phyloP scores from a whole-genome alignment of 2,329 filamentous ascomycete genomes.

The Colletotrichum coccodes region DNA sequence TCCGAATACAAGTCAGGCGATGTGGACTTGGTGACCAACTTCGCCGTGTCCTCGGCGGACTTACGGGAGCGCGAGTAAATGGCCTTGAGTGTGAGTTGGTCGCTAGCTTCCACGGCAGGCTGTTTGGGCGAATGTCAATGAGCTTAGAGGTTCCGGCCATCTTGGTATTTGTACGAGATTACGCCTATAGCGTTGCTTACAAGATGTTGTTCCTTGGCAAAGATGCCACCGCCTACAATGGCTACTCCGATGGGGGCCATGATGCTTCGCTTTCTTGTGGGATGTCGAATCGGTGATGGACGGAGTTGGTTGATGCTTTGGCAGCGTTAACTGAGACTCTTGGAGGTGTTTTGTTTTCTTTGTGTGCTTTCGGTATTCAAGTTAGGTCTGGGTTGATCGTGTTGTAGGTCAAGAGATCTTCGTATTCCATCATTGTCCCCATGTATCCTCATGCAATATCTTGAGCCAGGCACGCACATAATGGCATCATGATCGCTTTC shows the following conservation, averaged over 20 bases:
- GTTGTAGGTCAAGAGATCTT: background rate
- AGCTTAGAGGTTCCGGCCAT: background rate
- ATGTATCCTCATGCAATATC: background rate
- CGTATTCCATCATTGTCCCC: background rate
- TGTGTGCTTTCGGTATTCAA: background rate
- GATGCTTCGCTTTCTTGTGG: background rate
- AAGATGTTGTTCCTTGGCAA: slow-evolving; percentile 68
- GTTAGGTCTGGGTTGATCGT: background rate
- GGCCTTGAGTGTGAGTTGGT: slow-evolving; percentile 66
- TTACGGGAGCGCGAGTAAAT: slow-evolving; percentile 72
- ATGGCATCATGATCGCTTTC: slow-evolving; percentile 20
- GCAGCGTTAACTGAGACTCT: background rate
- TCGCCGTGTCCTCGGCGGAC: slow-evolving; percentile 61
- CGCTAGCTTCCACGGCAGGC: slow-evolving; percentile 68
- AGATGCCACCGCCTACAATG: slow-evolving; percentile 72
- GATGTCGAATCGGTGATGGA: background rate
- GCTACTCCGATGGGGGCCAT: slow-evolving; percentile 62
- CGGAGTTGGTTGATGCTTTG: background rate
- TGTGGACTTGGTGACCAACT: slow-evolving; percentile 45
- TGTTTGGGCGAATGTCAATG: slow-evolving; percentile 32
- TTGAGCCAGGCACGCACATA: background rate
- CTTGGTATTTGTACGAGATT: background rate
- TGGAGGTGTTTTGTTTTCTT: background rate
- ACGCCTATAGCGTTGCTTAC: slow-evolving; percentile 43
- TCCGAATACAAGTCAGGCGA: slow-evolving; percentile 66